phyloP scores from a whole-genome alignment of 2,329 filamentous ascomycete species.

The Fusarium sarcochroum region DNA sequence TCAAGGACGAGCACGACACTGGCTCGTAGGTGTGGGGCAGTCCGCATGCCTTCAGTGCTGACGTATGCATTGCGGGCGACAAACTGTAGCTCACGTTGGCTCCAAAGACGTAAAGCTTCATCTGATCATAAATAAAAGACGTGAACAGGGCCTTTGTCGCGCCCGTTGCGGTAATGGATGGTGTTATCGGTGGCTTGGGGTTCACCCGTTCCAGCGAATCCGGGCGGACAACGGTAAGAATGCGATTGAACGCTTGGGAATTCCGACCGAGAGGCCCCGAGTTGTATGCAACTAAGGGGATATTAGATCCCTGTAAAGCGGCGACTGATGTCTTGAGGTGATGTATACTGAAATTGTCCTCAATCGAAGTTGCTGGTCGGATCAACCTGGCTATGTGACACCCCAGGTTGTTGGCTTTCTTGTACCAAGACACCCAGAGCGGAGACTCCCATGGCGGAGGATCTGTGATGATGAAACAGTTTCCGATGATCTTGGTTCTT shows the following conservation, averaged over 20 bases:
- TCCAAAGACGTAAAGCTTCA: constrained; percentile 83
- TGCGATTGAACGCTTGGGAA: constrained; percentile 76
- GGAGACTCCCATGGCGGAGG: constrained; percentile 69
- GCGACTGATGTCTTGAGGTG: constrained; percentile 66
- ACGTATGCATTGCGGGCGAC: constrained; percentile 83
- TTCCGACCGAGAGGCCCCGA: constrained; percentile 73
- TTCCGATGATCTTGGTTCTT: constrained; percentile 73
- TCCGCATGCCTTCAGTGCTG: constrained; percentile 76
- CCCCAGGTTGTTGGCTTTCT: constrained; percentile 68
- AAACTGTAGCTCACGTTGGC: constrained; percentile 79
- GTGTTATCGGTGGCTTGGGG: constrained; percentile 43
- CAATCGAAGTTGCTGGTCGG: constrained; percentile 67
- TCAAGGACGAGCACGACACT: constrained; percentile 72
- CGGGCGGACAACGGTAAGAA: constrained; percentile 72
- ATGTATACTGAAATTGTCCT: constrained; percentile 74
- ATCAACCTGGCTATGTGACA: constrained; percentile 75
- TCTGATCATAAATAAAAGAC: constrained; percentile 75
- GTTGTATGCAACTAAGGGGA: constrained; percentile 75
- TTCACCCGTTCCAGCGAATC: constrained; percentile 48
- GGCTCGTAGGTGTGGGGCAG: constrained; percentile 78
- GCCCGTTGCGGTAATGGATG: constrained; percentile 69
- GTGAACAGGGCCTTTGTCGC: constrained; percentile 76
- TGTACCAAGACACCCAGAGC: constrained; percentile 69
- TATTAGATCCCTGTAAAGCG: constrained; percentile 55
- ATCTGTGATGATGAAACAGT: constrained; percentile 60